A percentile compares a stretch with the other conserved stretches of the same genome.
Evolutionary conservation across 1,139 yeast species (phyloP).

Genomic region (Candida tunisiensis): DNA sequence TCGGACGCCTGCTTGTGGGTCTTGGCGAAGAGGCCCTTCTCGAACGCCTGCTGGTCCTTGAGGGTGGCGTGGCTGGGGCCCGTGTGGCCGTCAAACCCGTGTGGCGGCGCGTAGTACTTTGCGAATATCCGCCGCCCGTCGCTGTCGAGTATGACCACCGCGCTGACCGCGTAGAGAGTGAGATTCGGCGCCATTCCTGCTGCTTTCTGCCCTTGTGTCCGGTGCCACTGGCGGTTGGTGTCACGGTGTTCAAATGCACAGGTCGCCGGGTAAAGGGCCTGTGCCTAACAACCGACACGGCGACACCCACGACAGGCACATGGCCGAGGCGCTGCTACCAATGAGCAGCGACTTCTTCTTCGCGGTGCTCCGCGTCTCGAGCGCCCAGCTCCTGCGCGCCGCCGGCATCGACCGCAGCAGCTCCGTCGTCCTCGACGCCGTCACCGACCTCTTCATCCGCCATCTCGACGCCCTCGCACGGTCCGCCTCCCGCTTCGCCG

Average conservation of each 20-base stretch:
- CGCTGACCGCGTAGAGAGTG: constrained; percentile 54
- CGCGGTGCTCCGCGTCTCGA: constrained; percentile 42
- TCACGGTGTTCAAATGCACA: background rate
- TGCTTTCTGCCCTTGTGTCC: background rate
- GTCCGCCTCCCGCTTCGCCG: constrained; percentile 25
- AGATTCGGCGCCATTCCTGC: constrained; percentile 1
- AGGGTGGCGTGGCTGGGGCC: constrained; percentile 18
- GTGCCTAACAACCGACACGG: no score
- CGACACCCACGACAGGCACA: no score
- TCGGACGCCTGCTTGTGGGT: constrained; percentile 72
- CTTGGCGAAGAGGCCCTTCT: constrained; percentile 51
- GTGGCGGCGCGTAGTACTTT: constrained; percentile 67
- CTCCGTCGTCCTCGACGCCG: constrained; percentile 40
- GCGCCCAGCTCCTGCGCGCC: constrained; percentile 49
- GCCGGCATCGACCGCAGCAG: constrained; percentile 59
- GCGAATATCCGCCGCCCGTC: constrained; percentile 71
- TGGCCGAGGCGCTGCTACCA: no score
- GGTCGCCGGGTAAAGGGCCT: background rate
- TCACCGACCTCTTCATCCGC: constrained; percentile 46
- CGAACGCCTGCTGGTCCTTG: constrained; percentile 64
- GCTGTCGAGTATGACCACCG: constrained; percentile 63
- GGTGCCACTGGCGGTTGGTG: background rate
- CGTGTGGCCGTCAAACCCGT: constrained; percentile 16
- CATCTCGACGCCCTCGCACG: constrained; percentile 31
- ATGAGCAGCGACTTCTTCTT: constrained; percentile 29